Evolutionary conservation across 2,329 filamentous ascomycete genomes (phyloP).

Genomic region (Metarhizium guizhouense): DNA sequence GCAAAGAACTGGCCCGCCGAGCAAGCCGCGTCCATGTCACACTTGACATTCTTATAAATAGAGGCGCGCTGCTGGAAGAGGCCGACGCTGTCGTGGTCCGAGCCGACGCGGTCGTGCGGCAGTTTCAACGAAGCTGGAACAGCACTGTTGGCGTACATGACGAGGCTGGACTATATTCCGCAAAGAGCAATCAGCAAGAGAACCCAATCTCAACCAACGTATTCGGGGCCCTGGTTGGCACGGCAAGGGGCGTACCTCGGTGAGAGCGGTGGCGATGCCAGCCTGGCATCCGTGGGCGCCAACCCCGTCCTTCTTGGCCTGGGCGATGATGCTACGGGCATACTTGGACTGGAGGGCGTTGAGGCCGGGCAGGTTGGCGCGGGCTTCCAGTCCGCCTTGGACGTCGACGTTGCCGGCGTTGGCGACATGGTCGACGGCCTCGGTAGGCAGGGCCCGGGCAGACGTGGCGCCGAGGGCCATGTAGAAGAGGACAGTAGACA

Average conservation of each 20-base stretch:
- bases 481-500: constrained; percentile 1
- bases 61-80: constrained; percentile 16
- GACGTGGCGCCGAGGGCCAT: background rate
- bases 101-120: constrained; percentile 12
- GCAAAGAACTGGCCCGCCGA: constrained; percentile 13
- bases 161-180: constrained; percentile 9
- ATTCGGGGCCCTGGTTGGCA: background rate
- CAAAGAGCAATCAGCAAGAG: background rate
- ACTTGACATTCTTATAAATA: constrained; percentile 12
- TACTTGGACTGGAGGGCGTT: background rate
- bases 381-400: background rate
- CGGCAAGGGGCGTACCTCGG: constrained; percentile 9
- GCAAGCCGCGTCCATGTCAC: constrained; percentile 13
- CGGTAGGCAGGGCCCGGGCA: background rate
- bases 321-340: constrained; percentile 10
- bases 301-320: constrained; percentile 9
- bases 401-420: background rate
- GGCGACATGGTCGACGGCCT: constrained; percentile 1
- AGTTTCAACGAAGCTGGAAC: constrained; percentile 11
- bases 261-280: constrained; percentile 13
- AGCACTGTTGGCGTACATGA: constrained; percentile 12
- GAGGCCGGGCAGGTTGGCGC: background rate
- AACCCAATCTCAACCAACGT: too few relatives aligned
- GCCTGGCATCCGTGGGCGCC: constrained; percentile 13
- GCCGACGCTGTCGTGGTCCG: constrained; percentile 15